These are phyloP conservation scores for Lentinus polychrous DNA, from an alignment of 1,284 basidiomycete genomes.

Conservation along the genomic window DNA sequence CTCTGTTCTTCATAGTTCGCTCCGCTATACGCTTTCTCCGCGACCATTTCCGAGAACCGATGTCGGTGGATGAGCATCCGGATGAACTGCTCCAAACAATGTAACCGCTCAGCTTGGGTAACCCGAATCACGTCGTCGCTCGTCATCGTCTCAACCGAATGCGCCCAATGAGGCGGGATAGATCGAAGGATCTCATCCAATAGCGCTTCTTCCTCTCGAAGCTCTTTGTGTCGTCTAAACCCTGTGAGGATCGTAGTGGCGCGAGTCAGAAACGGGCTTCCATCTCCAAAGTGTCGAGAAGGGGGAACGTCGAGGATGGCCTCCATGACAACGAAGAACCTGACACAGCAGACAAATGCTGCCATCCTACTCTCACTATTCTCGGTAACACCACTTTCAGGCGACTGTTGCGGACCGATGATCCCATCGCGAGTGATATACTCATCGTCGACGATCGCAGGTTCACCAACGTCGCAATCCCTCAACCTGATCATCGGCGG, in stretches of 20 bases:
- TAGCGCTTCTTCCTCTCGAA: slow-evolving; percentile 73
- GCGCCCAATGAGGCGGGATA: slow-evolving; percentile 73
- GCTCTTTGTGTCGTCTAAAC: slow-evolving; percentile 49
- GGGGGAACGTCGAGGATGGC: slow-evolving; percentile 68
- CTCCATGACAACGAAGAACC: slow-evolving; percentile 81
- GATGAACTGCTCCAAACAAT: slow-evolving; percentile 81
- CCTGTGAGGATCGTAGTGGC: slow-evolving; percentile 52
- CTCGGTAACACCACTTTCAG: background rate
- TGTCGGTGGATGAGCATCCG: slow-evolving; percentile 75
- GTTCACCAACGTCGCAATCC: slow-evolving; percentile 84
- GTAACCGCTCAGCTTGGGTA: slow-evolving; percentile 79
- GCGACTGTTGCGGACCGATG: slow-evolving; percentile 59
- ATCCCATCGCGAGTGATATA: slow-evolving; percentile 71
- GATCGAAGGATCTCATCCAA: slow-evolving; percentile 72
- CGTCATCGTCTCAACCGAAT: slow-evolving; percentile 73
- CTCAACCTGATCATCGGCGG: slow-evolving; percentile 78
- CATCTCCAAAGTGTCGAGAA: slow-evolving; percentile 46
- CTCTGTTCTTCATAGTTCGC: slow-evolving; percentile 41
- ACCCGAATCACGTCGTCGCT: slow-evolving; percentile 81
- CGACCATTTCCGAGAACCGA: slow-evolving; percentile 65
- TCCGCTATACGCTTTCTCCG: slow-evolving; percentile 43
- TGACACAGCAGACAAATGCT: slow-evolving; percentile 70
- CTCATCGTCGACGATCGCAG: slow-evolving; percentile 81
- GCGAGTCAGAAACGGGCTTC: slow-evolving; percentile 54
- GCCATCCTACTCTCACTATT: slow-evolving; percentile 57